Evolutionary conservation across 2,329 filamentous ascomycete genomes (phyloP), one percentile per base, ranked within the genome.

Genomic region (Pseudocercospora ulei): DNA sequence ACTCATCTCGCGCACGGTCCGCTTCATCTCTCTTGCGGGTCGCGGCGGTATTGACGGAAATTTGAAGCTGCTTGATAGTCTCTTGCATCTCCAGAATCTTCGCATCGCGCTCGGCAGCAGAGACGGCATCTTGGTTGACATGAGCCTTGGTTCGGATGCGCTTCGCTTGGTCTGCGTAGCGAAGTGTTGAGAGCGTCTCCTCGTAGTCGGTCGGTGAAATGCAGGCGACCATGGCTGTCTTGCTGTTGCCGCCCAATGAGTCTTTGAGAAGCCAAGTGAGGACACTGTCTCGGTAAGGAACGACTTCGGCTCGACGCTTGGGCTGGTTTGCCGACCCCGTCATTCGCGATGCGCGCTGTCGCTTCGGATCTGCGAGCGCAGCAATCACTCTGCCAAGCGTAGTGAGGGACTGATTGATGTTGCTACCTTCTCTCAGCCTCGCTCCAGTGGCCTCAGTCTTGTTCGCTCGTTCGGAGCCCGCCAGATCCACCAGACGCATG

Each of bases 221-320:
- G 60, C 90, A 96, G 5, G 90, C 90, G 55, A 98, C 95, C 90
- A 98, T 98, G 46, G 90, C 90, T 6, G 90, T 98, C 65, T 96
- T 98, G 57, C 80, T 88, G 70, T 98, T 98, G 39, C 90, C 90
- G 7, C 90, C 90, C 0, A 98, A 70, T 1, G 83, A 92, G 62
- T 98, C 90, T 61, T 96, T 96, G 48, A 98, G 72, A 3, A 98
- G 72, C 88, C 88, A 81, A 7, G 77, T 81, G 19, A 81, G 63
- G 27, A 81, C 76, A 1, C 85, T 94, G 63, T 98, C 90, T 48
- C 90, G 80, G 62, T 95, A 98, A 3, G 90, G 90, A 2, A 98
- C 81, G 4, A 86, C 75, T 17, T 59, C 57, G 17, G 56, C 58
- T 7, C 65, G 39, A 3, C 56, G 51, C 57, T 82, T 82, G 20